phyloP scores from a whole-genome alignment of 257 asterid species.

The Echites panduratus region DNA sequence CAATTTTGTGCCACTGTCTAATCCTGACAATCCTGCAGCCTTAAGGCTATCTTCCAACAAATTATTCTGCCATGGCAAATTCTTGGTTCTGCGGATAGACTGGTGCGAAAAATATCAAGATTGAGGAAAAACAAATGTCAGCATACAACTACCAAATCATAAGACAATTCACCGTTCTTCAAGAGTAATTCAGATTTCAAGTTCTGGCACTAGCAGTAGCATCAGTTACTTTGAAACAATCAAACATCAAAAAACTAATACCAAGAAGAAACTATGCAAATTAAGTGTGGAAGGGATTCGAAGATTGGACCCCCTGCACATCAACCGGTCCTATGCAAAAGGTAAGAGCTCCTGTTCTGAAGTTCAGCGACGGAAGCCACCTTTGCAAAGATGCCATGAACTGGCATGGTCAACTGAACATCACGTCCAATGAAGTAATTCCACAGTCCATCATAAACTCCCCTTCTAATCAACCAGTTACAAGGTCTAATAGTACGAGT shows the following conservation, averaged over 20 bases:
- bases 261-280: slow-evolving; percentile 38
- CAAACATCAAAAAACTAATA: slow-evolving; percentile 40
- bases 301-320: slow-evolving; percentile 52
- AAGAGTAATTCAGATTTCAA: slow-evolving; percentile 53
- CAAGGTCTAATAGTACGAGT: slow-evolving; percentile 32
- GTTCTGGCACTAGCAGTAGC: slow-evolving; percentile 27
- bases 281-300: slow-evolving; percentile 34
- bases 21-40: slow-evolving; percentile 74
- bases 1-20: slow-evolving; percentile 61
- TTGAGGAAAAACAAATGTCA: slow-evolving; percentile 49
- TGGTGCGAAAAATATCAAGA: slow-evolving; percentile 63
- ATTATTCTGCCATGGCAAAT: slow-evolving; percentile 81
- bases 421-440: slow-evolving; percentile 30
- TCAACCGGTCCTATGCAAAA: slow-evolving; percentile 51
- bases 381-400: slow-evolving; percentile 54
- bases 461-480: slow-evolving; percentile 41
- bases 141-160: slow-evolving; percentile 44
- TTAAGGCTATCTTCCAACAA: slow-evolving; percentile 77
- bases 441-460: slow-evolving; percentile 43
- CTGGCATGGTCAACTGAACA: slow-evolving; percentile 39
- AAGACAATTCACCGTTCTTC: slow-evolving; percentile 48
- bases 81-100: slow-evolving; percentile 80
- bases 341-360: slow-evolving; percentile 63
- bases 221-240: slow-evolving; percentile 47
- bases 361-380: slow-evolving; percentile 55